Conservation (phyloP, 2,329 filamentous ascomycete genomes). For the Botrytis galanthina region DNA sequence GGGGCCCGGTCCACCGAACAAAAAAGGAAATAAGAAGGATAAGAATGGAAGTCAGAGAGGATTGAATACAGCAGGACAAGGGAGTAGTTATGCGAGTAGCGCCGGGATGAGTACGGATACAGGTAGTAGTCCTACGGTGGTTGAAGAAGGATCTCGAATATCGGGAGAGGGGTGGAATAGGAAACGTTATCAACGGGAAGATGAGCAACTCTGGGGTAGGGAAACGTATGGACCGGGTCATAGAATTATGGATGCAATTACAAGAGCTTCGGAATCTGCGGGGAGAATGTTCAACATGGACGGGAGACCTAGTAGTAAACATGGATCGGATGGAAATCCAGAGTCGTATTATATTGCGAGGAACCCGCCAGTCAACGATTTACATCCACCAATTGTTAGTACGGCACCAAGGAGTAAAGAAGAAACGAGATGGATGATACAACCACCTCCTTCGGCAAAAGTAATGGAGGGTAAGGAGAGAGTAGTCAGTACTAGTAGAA, state of each 20-base stretch:
- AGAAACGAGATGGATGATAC: slow-evolving; percentile 86
- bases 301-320: slow-evolving; percentile 38
- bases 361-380: slow-evolving; percentile 78
- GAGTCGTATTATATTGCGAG: slow-evolving; percentile 38
- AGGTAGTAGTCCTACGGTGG: slow-evolving; percentile 46
- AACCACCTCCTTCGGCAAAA: slow-evolving; percentile 84
- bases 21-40: slow-evolving; percentile 48
- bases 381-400: slow-evolving; percentile 80
- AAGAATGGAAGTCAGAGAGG: slow-evolving; percentile 60
- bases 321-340: slow-evolving; percentile 19
- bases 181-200: slow-evolving; percentile 79
- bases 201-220: slow-evolving; percentile 81
- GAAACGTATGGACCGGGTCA: slow-evolving; percentile 49
- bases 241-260: slow-evolving; percentile 48
- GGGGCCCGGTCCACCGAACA: slow-evolving; percentile 72
- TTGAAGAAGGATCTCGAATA: slow-evolving; percentile 45
- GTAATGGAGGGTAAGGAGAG: slow-evolving; percentile 86
- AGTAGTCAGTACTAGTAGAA: slow-evolving; percentile 61
- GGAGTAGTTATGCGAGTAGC: slow-evolving; percentile 49
- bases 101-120: slow-evolving; percentile 39
- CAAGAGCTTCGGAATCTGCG: slow-evolving; percentile 53
- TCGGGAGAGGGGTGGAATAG: slow-evolving; percentile 67
- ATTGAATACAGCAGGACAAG: slow-evolving; percentile 56
- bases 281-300: slow-evolving; percentile 53
- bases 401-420: slow-evolving; percentile 67